A percentile compares a stretch with the other conserved stretches of the same genome.
Evolutionary conservation across 2,329 filamentous ascomycete genomes (phyloP).

Genomic region (Mycosphaerella arachidis): DNA sequence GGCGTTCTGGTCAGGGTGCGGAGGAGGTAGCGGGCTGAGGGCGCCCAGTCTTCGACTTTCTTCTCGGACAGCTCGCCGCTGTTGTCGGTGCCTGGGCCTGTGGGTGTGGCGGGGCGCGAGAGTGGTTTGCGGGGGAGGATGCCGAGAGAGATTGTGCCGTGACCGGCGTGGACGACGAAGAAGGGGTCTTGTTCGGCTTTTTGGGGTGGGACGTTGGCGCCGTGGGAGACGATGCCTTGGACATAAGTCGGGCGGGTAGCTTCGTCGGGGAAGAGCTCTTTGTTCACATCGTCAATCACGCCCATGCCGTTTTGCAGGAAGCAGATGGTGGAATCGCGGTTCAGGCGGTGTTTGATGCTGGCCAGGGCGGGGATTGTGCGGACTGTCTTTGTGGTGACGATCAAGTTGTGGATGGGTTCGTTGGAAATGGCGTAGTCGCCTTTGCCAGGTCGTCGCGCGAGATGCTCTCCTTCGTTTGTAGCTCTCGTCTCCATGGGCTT

Average conservation of each 20-base stretch:
- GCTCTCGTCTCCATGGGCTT: constrained; percentile 2
- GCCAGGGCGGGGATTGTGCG: constrained; percentile 63
- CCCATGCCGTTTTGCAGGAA: constrained; percentile 81
- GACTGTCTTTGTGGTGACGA: constrained; percentile 72
- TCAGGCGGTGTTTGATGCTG: constrained; percentile 62
- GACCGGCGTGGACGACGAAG: constrained; percentile 53
- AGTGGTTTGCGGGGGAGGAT: constrained; percentile 42
- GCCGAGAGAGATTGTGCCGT: constrained; percentile 56
- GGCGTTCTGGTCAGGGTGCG: constrained; percentile 60
- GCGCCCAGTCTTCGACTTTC: constrained; percentile 23
- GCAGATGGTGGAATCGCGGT: constrained; percentile 64
- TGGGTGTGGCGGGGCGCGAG: constrained; percentile 3
- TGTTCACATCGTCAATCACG: constrained; percentile 71
- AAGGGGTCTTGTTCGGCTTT: constrained; percentile 41
- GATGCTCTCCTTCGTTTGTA: background rate
- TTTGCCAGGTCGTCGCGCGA: background rate
- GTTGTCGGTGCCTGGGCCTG: constrained; percentile 16
- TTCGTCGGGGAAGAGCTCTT: constrained; percentile 63
- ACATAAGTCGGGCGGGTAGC: constrained; percentile 68
- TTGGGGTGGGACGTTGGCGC: constrained; percentile 42
- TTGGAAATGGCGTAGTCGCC: constrained; percentile 10
- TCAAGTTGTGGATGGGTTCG: constrained; percentile 61
- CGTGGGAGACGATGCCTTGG: constrained; percentile 62
- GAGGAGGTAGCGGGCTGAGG: constrained; percentile 57
- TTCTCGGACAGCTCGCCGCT: constrained; percentile 13